These are phyloP conservation scores for Gossypium anomalum DNA, from an alignment of 345 rosid genomes.

Conservation along the genomic window DNA sequence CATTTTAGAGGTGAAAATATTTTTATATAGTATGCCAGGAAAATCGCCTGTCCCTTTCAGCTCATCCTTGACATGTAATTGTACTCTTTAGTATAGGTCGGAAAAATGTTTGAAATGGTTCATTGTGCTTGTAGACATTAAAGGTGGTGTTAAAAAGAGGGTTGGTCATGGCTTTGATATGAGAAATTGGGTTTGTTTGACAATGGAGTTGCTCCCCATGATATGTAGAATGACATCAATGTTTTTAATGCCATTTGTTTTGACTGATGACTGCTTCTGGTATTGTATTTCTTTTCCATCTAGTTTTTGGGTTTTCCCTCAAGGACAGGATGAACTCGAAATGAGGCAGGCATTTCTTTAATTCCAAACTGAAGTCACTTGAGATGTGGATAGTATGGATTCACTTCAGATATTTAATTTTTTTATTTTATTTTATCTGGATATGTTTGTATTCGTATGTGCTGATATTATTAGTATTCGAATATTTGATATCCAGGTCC, in stretches of 20 bases:
- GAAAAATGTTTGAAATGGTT: background rate
- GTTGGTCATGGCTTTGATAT: background rate
- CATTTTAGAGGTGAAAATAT: constrained; percentile 3
- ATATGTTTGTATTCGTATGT: too few relatives aligned
- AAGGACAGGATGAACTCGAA: too few relatives aligned
- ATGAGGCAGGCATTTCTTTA: too few relatives aligned
- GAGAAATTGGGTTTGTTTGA: constrained; percentile 10
- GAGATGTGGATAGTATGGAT: too few relatives aligned
- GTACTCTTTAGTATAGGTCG: background rate
- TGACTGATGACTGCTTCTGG: background rate
- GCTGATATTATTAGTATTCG: too few relatives aligned
- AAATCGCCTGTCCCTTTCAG: constrained; percentile 37
- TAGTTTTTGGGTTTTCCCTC: too few relatives aligned
- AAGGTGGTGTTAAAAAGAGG: too few relatives aligned
- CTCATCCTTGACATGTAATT: constrained; percentile 49
- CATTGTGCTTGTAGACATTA: constrained; percentile 4
- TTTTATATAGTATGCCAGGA: constrained; percentile 33
- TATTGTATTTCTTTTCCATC: too few relatives aligned
- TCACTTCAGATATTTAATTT: too few relatives aligned
- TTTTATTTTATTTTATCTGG: too few relatives aligned
- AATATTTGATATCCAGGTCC: too few relatives aligned
- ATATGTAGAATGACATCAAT: background rate
- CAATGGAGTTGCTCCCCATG: background rate
- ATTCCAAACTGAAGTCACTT: too few relatives aligned
- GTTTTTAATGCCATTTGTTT: background rate